Conservation (phyloP, 495 filamentous ascomycete genomes). For the Endocarpon pusillum region DNA sequence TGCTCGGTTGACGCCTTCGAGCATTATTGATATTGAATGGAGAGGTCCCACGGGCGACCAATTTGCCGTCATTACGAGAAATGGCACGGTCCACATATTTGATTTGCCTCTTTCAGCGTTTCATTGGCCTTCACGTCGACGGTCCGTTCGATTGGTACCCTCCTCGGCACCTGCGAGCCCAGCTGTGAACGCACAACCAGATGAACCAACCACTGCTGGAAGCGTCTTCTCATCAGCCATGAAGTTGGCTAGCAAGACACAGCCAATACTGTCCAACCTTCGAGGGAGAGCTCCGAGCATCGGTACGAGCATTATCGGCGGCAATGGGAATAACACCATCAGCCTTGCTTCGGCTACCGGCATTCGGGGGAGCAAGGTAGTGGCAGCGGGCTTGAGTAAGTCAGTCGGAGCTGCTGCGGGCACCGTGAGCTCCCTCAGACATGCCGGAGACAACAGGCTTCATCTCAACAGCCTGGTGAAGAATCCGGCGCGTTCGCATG, state of each 20-base stretch:
- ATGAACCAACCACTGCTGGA: constrained; percentile 34
- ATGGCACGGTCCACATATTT: constrained; percentile 84
- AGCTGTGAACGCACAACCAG: constrained; percentile 21
- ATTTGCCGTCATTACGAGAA: constrained; percentile 71
- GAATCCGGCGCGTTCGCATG: constrained; percentile 24
- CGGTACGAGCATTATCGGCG: constrained; percentile 28
- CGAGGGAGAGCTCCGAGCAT: constrained; percentile 32
- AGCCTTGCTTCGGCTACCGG: constrained; percentile 49
- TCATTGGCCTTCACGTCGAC: constrained; percentile 75
- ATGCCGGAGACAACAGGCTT: constrained; percentile 70
- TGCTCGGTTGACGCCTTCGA: constrained; percentile 75
- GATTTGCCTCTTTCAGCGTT: constrained; percentile 71
- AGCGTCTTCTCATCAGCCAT: constrained; percentile 50
- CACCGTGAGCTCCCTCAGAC: constrained; percentile 61
- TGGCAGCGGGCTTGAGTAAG: constrained; percentile 68
- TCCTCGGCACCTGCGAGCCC: constrained; percentile 16
- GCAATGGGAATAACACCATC: constrained; percentile 31
- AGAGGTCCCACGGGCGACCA: constrained; percentile 61
- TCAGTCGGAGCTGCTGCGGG: constrained; percentile 68
- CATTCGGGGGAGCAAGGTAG: constrained; percentile 54
- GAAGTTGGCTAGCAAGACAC: constrained; percentile 37
- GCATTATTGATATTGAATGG: constrained; percentile 82
- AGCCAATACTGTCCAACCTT: constrained; percentile 39
- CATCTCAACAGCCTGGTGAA: constrained; percentile 42
- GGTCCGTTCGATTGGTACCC: constrained; percentile 29